Conservation (phyloP, 495 filamentous ascomycete species). For the Halenospora varia region DNA sequence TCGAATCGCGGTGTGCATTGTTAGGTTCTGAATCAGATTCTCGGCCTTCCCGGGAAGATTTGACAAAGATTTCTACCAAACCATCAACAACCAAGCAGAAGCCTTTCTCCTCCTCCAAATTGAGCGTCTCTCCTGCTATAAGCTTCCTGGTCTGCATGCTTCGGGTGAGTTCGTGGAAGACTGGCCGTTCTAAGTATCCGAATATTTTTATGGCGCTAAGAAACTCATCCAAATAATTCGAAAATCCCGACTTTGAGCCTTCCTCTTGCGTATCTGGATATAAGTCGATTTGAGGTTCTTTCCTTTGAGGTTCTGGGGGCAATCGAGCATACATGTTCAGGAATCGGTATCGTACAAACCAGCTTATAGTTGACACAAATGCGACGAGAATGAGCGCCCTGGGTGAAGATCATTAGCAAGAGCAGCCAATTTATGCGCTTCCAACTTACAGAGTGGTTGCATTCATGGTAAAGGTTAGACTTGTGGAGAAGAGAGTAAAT, state of each 20-base stretch:
- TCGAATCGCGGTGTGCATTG: conserved; percentile 16
- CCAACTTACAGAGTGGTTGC: conserved; percentile 79
- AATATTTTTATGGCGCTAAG: conserved; percentile 99
- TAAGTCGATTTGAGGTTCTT: conserved; percentile 90
- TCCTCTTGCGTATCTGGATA: conserved; percentile 91
- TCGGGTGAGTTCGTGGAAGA: conserved; percentile 94
- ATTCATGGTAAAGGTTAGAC: conserved; percentile 95
- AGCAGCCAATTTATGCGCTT: background rate
- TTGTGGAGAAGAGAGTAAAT: conserved; percentile 93
- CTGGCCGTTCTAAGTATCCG: conserved; percentile 91
- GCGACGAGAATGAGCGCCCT: conserved; percentile 75
- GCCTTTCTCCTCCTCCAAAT: conserved; percentile 95
- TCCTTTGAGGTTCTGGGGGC: conserved; percentile 90
- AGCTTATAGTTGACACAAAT: conserved; percentile 76
- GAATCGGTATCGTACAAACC: conserved; percentile 91
- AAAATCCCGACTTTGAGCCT: conserved; percentile 82
- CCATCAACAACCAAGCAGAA: conserved; percentile 98
- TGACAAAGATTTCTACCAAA: conserved; percentile 96
- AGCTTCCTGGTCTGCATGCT: conserved; percentile 98
- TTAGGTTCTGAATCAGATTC: conserved; percentile 32
- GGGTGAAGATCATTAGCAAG: conserved; percentile 23
- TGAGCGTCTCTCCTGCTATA: conserved; percentile 89
- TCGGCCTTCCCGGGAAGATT: conserved; percentile 63
- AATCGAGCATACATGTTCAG: conserved; percentile 93
- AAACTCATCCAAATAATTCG: conserved; percentile 96